Evolutionary conservation across 2,329 filamentous ascomycete genomes (phyloP).

Genomic region (Drechslerella coelobrocha): DNA sequence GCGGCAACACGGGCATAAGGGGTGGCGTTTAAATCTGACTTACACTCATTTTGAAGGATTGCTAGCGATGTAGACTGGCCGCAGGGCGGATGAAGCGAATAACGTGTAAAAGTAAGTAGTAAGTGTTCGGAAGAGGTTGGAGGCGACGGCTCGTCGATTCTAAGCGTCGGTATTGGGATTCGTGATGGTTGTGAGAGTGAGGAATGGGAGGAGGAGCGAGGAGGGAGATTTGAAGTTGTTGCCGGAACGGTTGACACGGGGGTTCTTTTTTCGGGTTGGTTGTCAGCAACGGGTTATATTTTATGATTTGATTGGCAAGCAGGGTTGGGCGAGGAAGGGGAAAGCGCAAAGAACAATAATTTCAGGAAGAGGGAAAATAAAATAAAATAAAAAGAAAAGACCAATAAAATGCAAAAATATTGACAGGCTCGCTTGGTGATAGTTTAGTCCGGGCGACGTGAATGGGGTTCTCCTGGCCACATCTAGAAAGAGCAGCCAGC

Average conservation of each 20-base stretch:
- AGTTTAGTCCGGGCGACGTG: not conserved
- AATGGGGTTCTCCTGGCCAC: not conserved
- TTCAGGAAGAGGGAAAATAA: not conserved
- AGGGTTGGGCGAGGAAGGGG: not conserved
- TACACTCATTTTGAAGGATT: constrained; percentile 45
- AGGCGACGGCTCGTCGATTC: not conserved
- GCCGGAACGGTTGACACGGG: not conserved
- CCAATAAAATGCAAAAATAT: not conserved
- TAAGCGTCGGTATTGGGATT: not conserved
- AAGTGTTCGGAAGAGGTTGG: constrained; percentile 23
- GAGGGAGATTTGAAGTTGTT: not conserved
- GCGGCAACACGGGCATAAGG: constrained; percentile 28
- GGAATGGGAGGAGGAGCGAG: constrained; percentile 3
- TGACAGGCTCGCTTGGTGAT: constrained; percentile 2
- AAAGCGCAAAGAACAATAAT: constrained; percentile 9
- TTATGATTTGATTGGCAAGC: too few species aligned
- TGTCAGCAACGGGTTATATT: constrained; percentile 23
- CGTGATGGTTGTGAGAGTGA: not conserved
- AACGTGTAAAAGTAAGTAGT: not conserved
- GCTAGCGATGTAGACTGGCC: not conserved
- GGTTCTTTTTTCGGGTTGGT: not conserved
- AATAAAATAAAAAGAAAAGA: too few species aligned
- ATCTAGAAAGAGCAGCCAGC: constrained; percentile 1
- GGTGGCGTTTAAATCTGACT: constrained; percentile 11
- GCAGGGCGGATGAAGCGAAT: not conserved